These are phyloP conservation scores for Stemphylium vesicarium DNA, from an alignment of 2,329 filamentous ascomycete species.

Conservation along the genomic window DNA sequence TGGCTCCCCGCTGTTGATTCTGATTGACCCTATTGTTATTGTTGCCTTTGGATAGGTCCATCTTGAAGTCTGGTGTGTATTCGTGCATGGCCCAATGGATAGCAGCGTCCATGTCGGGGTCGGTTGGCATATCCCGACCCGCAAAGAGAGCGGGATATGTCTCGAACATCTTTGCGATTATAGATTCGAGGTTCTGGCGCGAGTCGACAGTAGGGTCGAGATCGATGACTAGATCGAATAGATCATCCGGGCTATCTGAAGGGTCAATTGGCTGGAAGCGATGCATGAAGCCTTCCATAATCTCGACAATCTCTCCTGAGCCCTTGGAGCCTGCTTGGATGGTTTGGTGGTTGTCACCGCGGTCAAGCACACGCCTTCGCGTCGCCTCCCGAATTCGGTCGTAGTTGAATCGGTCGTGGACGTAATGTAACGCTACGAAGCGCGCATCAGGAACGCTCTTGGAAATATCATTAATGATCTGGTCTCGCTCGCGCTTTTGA, in stretches of 20 bases:
- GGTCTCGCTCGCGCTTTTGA: constrained; percentile 82
- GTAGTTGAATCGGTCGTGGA: constrained; percentile 73
- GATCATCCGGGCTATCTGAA: constrained; percentile 72
- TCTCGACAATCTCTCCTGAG: constrained; percentile 75
- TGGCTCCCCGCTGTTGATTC: constrained; percentile 43
- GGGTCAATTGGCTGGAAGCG: constrained; percentile 81
- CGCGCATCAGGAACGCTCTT: constrained; percentile 67
- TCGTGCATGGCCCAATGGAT: constrained; percentile 76
- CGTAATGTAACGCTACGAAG: constrained; percentile 87
- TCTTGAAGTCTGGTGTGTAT: constrained; percentile 77
- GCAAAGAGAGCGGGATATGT: constrained; percentile 78
- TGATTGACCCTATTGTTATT: constrained; percentile 25
- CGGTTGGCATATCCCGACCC: constrained; percentile 65
- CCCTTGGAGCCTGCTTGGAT: constrained; percentile 84
- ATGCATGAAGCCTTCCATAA: constrained; percentile 93
- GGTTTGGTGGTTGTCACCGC: constrained; percentile 97
- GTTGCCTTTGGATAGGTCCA: constrained; percentile 68
- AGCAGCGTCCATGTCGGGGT: constrained; percentile 78
- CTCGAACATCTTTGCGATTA: constrained; percentile 74
- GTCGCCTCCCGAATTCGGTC: constrained; percentile 77
- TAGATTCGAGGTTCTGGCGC: constrained; percentile 81
- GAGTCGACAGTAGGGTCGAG: constrained; percentile 80
- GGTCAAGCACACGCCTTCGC: constrained; percentile 76
- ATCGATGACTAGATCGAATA: constrained; percentile 84
- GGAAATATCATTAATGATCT: constrained; percentile 80